These are phyloP conservation scores for Apiospora rasikravindrae DNA, from an alignment of 2,329 filamentous ascomycete genomes.

Conservation along the genomic window DNA sequence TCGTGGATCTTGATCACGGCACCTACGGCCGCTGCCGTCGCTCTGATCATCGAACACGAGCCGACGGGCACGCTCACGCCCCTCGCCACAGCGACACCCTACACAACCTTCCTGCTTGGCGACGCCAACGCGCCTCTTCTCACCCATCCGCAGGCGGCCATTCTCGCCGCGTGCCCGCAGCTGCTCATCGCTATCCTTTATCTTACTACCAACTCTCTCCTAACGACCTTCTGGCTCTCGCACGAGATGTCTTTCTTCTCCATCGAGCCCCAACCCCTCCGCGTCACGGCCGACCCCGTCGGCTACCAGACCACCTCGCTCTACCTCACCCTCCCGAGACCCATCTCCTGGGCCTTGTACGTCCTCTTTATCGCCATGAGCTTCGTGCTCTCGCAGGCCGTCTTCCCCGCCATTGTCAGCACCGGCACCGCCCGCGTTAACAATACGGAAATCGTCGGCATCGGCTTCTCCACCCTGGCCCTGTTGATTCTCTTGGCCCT, in stretches of 20 bases:
- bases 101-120: constrained; percentile 40
- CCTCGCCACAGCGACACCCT: constrained; percentile 45
- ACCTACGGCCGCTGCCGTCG: constrained; percentile 47
- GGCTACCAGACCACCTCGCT: constrained; percentile 54
- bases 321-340: constrained; percentile 55
- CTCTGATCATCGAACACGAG: constrained; percentile 38
- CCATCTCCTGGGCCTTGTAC: constrained; percentile 51
- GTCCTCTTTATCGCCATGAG: constrained; percentile 49
- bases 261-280: constrained; percentile 42
- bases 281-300: constrained; percentile 49
- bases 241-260: constrained; percentile 56
- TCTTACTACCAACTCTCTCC: constrained; percentile 51
- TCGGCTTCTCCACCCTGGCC: constrained; percentile 50
- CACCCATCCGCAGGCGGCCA: constrained; percentile 33
- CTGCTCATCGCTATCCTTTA: constrained; percentile 55
- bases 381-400: constrained; percentile 52
- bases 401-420: constrained; percentile 42
- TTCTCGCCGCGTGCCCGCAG: constrained; percentile 55
- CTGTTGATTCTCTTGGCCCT: constrained; percentile 49
- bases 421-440: constrained; percentile 19
- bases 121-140: constrained; percentile 18
- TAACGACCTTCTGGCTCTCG: constrained; percentile 55
- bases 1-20: constrained; percentile 46
- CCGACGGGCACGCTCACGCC: constrained; percentile 39
- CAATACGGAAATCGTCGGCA: constrained; percentile 32